Evolutionary conservation across 805 yeast genomes (phyloP), one percentile per base, ranked within the genome.

Genomic region (Blastobotrys muscicola): DNA sequence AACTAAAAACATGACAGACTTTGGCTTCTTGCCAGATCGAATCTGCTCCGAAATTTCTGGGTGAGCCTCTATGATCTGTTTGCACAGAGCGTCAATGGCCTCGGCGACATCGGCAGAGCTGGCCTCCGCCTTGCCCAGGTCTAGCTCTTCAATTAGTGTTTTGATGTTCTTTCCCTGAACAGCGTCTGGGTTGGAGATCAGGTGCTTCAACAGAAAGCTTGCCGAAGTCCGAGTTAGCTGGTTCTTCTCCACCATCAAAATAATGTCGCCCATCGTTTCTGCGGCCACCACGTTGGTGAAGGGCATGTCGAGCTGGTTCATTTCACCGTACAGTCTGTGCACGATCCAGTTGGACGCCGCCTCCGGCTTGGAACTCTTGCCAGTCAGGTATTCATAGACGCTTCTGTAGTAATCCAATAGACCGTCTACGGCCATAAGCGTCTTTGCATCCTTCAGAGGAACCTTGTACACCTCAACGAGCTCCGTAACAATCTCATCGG

Each of bases 291-390:
- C 47, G 0, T 48, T 45, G 33, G 55, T 52, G 43, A 72, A 64
- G 9, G 44, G 49, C 4, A 55, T 36, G 16, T 71, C 66, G 6
- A 75, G 67, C 55, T 76, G 78, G 6, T 76, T 69, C 47, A 85
- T 67, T 10, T 76, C 67, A 0, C 97, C 96, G 12, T 85, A 55
- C 34, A 86, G 64, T 50, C 85, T 89, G 62, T 90, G 89, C 6
- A 85, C 76, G 7, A 86, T 60, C 95, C 95, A 90, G 56, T 82
- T 85, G 26, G 79, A 76, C 2, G 78, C 34, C 66, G 48, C 46
- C 68, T 76, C 7, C 58, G 53, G 11, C 57, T 57, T 43, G 50
- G 50, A 7, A 45, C 55, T 36, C 39, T 62, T 34, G 1, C 37
- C 39, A 2, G 50, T 52, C 8, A 62, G 59, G 4, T 43, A 29